These are phyloP conservation scores for Hirsutella thompsonii DNA, from an alignment of 2,329 filamentous ascomycete genomes.

Conservation along the genomic window DNA sequence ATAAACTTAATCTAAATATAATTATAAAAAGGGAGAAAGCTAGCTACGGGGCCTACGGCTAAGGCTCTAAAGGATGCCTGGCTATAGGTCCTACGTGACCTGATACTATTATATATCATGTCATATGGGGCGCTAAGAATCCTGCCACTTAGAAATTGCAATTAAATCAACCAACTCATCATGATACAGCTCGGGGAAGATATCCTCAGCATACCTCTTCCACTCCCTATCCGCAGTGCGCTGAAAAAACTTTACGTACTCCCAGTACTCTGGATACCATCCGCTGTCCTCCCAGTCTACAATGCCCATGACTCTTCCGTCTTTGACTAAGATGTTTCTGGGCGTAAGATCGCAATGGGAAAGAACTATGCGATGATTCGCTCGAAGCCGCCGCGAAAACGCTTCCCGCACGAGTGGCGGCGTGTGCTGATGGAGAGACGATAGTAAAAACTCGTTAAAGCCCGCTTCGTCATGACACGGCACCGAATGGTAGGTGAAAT, in stretches of 20 bases:
- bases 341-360: constrained; percentile 36
- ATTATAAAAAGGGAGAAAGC: too few relatives aligned
- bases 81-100: too few relatives aligned
- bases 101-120: too few relatives aligned
- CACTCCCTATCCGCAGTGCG: constrained; percentile 9
- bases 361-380: constrained; percentile 24
- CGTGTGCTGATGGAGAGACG: constrained; percentile 4
- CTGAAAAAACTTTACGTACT: constrained; percentile 20
- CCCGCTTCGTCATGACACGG: constrained; percentile 10
- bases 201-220: constrained; percentile 11
- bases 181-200: constrained; percentile 12
- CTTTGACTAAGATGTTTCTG: constrained; percentile 28
- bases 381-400: constrained; percentile 11
- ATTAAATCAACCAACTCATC: constrained; percentile 14
- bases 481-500: constrained; percentile 9
- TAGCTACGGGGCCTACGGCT: too few relatives aligned
- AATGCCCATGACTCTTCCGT: constrained; percentile 24
- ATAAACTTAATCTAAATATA: too few relatives aligned
- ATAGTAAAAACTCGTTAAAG: constrained; percentile 14
- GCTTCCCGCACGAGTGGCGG: constrained; percentile 10
- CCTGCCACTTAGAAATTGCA: constrained; percentile 11
- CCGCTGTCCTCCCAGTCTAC: constrained; percentile 34
- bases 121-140: constrained; percentile 4
- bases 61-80: too few relatives aligned
- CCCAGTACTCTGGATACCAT: constrained; percentile 32